Evolutionary conservation across 345 rosid species (phyloP).

Genomic region (Gossypium thurberi): DNA sequence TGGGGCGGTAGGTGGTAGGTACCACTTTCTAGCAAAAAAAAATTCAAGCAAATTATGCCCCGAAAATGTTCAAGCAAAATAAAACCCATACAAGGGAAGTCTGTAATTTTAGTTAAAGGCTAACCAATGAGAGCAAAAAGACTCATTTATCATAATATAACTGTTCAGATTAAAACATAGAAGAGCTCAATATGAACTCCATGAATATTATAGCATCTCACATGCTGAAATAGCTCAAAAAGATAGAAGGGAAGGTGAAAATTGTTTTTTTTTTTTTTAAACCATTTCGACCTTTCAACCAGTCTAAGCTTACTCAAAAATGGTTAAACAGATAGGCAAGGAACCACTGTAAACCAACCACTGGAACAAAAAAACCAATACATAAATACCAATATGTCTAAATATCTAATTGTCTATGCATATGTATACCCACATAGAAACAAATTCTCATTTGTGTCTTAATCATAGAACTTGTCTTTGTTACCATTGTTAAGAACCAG

Average conservation of each 20-base stretch:
- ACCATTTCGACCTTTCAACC: not conserved
- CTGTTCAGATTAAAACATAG: not conserved
- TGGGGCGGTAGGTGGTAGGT: constrained; percentile 76
- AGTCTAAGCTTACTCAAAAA: not conserved
- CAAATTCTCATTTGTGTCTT: not conserved
- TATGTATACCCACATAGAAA: not conserved
- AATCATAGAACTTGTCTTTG: not conserved
- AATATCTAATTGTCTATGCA: not conserved
- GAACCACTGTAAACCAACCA: not conserved
- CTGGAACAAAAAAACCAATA: not conserved
- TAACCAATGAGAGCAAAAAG: not conserved
- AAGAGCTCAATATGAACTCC: constrained; percentile 3
- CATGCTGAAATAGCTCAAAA: not conserved
- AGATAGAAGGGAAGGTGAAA: not conserved
- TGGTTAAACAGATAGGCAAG: not conserved
- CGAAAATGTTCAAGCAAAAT: not conserved
- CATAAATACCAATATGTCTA: not conserved
- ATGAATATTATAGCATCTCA: constrained; percentile 1
- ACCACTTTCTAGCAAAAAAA: constrained; percentile 41
- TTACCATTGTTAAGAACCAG: not conserved
- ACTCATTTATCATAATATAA: not conserved
- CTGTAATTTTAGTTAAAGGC: not conserved
- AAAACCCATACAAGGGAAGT: not conserved
- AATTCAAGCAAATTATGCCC: not conserved
- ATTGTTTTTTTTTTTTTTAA: not conserved